Evolutionary conservation across 768 basidiomycete species (phyloP), one percentile per base, ranked within the genome.

Genomic region (Dacryopinax primogenitus): DNA sequence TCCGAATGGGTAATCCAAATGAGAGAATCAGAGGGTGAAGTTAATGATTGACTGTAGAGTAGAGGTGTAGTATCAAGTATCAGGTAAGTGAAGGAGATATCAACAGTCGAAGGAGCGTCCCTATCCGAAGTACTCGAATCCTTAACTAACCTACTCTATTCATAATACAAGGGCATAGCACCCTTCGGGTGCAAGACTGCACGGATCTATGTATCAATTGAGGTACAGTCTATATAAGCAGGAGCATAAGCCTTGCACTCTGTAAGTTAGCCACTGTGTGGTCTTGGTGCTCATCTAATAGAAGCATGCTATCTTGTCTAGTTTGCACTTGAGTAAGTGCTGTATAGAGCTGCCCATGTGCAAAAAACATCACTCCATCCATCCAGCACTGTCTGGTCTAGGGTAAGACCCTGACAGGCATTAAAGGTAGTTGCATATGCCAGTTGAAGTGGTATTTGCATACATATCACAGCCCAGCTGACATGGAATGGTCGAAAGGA

Each of bases 321-420:
- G 36, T 37, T 18, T 18, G 36, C 11, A 37, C 36, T 18, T 18
- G 36, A 9, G 36, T 37, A 9, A 37, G 36, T 9, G 36, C 36
- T 37, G 36, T 37, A 18, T 37, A 37, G 11, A 37, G 36, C n/a
- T n/a, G n/a, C n/a, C n/a, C n/a, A n/a, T n/a, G n/a, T n/a, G n/a
- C n/a, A n/a, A n/a, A n/a, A n/a, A n/a, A 37, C 36, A 37, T 37
- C 36, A 9, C 11, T 37, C 11, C 36, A 18, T 9, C 36, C 9
- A 18, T 37, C 36, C 9, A 37, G 36, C 11, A 37, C 36, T 9
- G 36, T 37, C 9, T 18, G 36, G 36, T 77, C 33, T 3, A 66
- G 26, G 3, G 66, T 68, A 3, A 66, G 66, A 2, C 67, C 67
- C 36, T 68, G 67, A 32, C 67, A 68, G 21, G 62, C 33, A 33